Evolutionary conservation across 768 basidiomycete genomes (phyloP).

Genomic region (Boletellus ananas): DNA sequence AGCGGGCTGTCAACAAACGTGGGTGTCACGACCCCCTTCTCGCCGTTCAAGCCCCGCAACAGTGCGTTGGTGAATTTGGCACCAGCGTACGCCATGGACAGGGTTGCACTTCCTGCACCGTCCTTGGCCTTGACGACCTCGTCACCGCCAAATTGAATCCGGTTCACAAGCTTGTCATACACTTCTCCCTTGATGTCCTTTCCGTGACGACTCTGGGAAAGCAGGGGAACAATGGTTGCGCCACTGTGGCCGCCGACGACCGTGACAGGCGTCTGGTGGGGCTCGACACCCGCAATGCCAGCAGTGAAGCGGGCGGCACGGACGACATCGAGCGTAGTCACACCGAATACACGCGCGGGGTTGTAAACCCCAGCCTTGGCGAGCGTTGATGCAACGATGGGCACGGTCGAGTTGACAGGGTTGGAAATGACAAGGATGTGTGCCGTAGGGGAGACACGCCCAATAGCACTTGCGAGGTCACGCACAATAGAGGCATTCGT

Average conservation of each 20-base stretch:
- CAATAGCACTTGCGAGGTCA: slow-evolving; percentile 87
- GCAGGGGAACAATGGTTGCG: slow-evolving; percentile 94
- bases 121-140: slow-evolving; percentile 99
- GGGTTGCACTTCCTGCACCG: slow-evolving; percentile 70
- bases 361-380: slow-evolving; percentile 91
- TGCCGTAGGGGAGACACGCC: slow-evolving; percentile 84
- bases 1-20: slow-evolving; percentile 89
- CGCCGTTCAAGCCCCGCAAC: slow-evolving; percentile 60
- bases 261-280: slow-evolving; percentile 66
- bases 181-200: slow-evolving; percentile 71
- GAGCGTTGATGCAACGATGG: slow-evolving; percentile 90
- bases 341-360: slow-evolving; percentile 86
- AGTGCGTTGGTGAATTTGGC: slow-evolving; percentile 64
- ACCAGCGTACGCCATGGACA: slow-evolving; percentile 77
- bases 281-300: slow-evolving; percentile 60
- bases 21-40: slow-evolving; percentile 68
- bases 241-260: slow-evolving; percentile 97
- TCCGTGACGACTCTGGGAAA: slow-evolving; percentile 75
- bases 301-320: slow-evolving; percentile 90
- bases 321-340: slow-evolving; percentile 98
- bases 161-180: slow-evolving; percentile 76
- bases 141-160: slow-evolving; percentile 97
- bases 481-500: slow-evolving; percentile 98
- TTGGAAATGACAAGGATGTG: slow-evolving; percentile 97
- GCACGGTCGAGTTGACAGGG: slow-evolving; percentile 97